phyloP scores from a whole-genome alignment of 306 rosid species.

The Carpinus fangiana region DNA sequence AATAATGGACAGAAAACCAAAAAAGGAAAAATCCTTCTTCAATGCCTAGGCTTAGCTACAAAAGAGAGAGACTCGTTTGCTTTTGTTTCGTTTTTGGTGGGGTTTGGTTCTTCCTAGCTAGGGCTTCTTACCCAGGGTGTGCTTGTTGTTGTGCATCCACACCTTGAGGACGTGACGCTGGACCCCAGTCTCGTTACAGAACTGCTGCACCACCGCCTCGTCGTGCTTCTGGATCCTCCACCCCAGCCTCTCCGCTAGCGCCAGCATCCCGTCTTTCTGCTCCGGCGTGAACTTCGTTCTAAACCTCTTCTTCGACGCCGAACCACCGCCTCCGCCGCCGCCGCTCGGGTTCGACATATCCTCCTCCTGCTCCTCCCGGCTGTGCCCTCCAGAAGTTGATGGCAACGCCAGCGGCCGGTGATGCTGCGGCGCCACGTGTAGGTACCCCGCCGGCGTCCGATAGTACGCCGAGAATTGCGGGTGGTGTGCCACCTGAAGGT shows the following conservation, averaged over 20 bases:
- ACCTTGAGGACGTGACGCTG: constrained; percentile 95
- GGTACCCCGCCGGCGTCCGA: constrained; percentile 72
- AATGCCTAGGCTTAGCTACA: constrained; percentile 4
- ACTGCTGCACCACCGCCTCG: constrained; percentile 65
- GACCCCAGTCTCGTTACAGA: constrained; percentile 79
- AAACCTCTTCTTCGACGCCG: constrained; percentile 59
- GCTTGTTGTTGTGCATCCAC: constrained; percentile 99
- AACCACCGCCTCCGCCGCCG: constrained; percentile 37
- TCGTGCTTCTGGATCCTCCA: constrained; percentile 98
- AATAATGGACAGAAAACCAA: background rate
- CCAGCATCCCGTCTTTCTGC: constrained; percentile 88
- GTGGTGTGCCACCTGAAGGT: constrained; percentile 41
- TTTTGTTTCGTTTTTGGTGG: background rate
- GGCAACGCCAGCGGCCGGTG: constrained; percentile 83
- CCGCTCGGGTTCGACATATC: constrained; percentile 77
- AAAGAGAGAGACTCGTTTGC: background rate
- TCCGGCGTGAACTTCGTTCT: constrained; percentile 81
- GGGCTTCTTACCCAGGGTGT: constrained; percentile 99
- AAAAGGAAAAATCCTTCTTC: background rate
- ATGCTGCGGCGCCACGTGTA: constrained; percentile 61
- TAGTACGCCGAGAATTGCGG: constrained; percentile 71
- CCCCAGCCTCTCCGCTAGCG: constrained; percentile 70
- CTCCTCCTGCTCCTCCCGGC: constrained; percentile 77
- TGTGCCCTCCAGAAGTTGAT: constrained; percentile 81
- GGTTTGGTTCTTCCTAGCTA: constrained; percentile 24